Evolutionary conservation across 805 yeast species (phyloP), one percentile per base, ranked within the genome.

Genomic region (Candida incommunis): DNA sequence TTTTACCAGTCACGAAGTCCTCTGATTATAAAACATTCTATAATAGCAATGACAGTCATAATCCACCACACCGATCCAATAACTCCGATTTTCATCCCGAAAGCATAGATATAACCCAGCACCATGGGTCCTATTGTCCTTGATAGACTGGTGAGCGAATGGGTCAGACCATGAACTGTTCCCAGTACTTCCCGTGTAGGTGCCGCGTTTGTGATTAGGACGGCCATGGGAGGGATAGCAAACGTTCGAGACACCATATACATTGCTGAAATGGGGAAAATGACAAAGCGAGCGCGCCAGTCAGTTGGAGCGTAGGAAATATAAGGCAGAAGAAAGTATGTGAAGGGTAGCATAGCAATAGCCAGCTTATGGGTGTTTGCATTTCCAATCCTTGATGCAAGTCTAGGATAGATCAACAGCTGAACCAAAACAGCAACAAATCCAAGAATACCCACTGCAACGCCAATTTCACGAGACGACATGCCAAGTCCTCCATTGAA

Each of bases 401-500:
- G 58, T 24, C 59, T 56, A 2, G 81, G 81, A 55, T 70, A 75
- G 2, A 74, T 53, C 34, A 74, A 58, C 41, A 75, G 49, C 22
- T 76, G 71, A 40, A 72, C 59, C 35, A 70, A 49, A 15, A 71
- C 69, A 3, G 78, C 80, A 29, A 71, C 60, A n/a, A 70, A 54
- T n/a, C 80, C 80, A 1, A 76, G 68, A 2, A 67, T 50, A 3
- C 80, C 72, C 34, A 75, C 58, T 41, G 76, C 54, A 2, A 65
- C 53, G 44, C 80, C 81, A 22, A 75, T 74, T 24, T 67, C 65
- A 43, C 64, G 61, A 2, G 76, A 64, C n/a, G 59, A 50, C 55
- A 64, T 68, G 3, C 74, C 76, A 45, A 76, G 62, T 0, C 81
- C 81, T 31, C 81, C 81, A 41, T 61, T 55, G 26, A 74, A 61